These are phyloP conservation scores for Termitomyces sp. DNA, from an alignment of 1,284 basidiomycete genomes.

Conservation along the genomic window DNA sequence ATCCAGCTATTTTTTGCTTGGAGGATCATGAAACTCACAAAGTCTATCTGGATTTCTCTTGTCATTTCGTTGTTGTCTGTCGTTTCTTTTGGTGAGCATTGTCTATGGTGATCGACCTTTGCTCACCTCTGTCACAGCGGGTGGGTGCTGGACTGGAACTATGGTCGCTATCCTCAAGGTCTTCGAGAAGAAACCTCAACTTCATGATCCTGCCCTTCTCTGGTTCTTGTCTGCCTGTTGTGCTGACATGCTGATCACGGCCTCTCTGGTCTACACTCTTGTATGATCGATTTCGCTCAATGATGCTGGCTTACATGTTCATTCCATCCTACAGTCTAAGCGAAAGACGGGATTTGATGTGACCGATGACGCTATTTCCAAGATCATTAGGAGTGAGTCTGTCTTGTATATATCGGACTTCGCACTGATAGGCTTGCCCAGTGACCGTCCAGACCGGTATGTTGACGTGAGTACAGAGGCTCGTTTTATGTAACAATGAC, in stretches of 20 bases:
- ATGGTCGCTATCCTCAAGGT: conserved; percentile 31
- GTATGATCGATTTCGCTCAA: conserved; percentile 24
- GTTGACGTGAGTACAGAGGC: conserved; percentile 32
- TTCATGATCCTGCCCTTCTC: conserved; percentile 39
- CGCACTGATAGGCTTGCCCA: conserved; percentile 14
- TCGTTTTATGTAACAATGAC: neutral
- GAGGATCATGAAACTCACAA: conserved; percentile 42
- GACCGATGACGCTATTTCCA: conserved; percentile 41
- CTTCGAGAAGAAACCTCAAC: conserved; percentile 37
- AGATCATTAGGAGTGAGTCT: conserved; percentile 39
- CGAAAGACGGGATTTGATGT: conserved; percentile 40
- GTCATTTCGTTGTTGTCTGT: conserved; percentile 35
- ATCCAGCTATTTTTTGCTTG: conserved; percentile 52
- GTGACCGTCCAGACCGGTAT: conserved; percentile 47
- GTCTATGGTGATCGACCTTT: neutral
- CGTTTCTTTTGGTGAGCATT: conserved; percentile 32
- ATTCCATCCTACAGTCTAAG: conserved; percentile 26
- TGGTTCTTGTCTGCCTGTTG: conserved; percentile 46
- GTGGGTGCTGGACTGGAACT: conserved; percentile 40
- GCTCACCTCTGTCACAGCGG: conserved; percentile 26
- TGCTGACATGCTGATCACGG: conserved; percentile 45
- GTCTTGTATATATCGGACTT: neutral
- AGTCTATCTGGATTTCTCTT: conserved; percentile 32
- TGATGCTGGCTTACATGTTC: neutral
- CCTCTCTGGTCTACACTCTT: conserved; percentile 38